Evolutionary conservation across 2,329 filamentous ascomycete species (phyloP), one percentile per base, ranked within the genome.

Genomic region (Nothophaeocryptopus gaeumannii): DNA sequence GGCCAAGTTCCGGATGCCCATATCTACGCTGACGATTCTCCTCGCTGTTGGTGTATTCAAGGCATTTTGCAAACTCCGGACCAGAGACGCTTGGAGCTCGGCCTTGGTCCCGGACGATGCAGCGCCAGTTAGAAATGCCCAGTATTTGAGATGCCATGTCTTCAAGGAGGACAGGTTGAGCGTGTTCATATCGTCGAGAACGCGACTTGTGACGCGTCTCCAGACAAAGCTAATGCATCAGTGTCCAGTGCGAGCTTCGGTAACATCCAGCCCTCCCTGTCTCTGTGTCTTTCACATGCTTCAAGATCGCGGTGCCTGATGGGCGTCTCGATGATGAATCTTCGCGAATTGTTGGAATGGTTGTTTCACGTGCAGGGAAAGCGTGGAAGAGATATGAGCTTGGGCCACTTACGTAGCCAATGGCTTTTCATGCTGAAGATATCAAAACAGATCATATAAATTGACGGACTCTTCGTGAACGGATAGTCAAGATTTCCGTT

Each of bases 1-100:
- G 1, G 88, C 88, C 3, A 95, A 74, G 65, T 95, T 95, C 37
- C 82, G 82, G 58, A 95, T 86, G 3, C 89, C 89, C 81, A 93
- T 86, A 67, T 95, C 89, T 54, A 95, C 85, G 64, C 87, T 91
- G 31, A 93, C 68, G 16, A 93, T 76, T 37, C 83, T 76, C 12
- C 10, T 30, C 15, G 34, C 13, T 26, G 20, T 3, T 58, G 73
- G 51, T 49, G 40, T 46, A 36, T 30, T 29, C 16, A 36, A 33
- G 12, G 16, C 31, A 31, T 39, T 35, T 29, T 37, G 29, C 10
- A 59, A 33, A 11, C 35, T 36, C 1, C 39, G 32, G 3, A 26
- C 35, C 13, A 66, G 48, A 2, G 36, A 37, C 2, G 70, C 59
- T 9, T 74, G 61, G 3, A 88, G 72, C 10, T 73, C 67, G 0